These are phyloP conservation scores for Polytrichum commune DNA, from an alignment of 225 moss, liverwort and hornwort genomes.

Conservation along the genomic window DNA sequence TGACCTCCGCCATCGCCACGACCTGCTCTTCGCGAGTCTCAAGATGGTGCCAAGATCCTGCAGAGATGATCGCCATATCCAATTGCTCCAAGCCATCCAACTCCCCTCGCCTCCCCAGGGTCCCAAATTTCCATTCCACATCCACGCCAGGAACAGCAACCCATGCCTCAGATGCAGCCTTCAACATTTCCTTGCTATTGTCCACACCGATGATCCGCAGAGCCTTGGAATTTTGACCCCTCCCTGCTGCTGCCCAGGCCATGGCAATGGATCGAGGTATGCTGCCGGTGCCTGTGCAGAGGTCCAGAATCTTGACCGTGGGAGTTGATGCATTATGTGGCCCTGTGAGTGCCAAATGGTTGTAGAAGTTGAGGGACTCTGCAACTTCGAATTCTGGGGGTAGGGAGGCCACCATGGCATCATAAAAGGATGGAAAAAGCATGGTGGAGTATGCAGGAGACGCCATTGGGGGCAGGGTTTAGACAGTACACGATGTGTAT, in stretches of 20 bases:
- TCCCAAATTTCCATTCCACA: slow-evolving; percentile 31
- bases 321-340: slow-evolving; percentile 18
- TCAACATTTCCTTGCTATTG: slow-evolving; percentile 41
- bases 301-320: slow-evolving; percentile 34
- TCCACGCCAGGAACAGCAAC: slow-evolving; percentile 14
- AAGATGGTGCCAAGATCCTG: slow-evolving; percentile 49
- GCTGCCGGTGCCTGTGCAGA: slow-evolving; percentile 42
- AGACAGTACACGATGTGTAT: too few species aligned
- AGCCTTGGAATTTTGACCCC: slow-evolving; percentile 16
- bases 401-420: slow-evolving; percentile 45
- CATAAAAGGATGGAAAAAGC: slow-evolving; percentile 43
- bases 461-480: slow-evolving; percentile 10
- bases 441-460: slow-evolving; percentile 24
- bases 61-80: slow-evolving; percentile 35
- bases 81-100: slow-evolving; percentile 22
- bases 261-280: slow-evolving; percentile 30
- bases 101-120: slow-evolving; percentile 29
- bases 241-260: slow-evolving; percentile 27
- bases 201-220: slow-evolving; percentile 35
- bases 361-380: slow-evolving; percentile 32
- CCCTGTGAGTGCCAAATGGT: slow-evolving; percentile 28
- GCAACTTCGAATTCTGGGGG: slow-evolving; percentile 44
- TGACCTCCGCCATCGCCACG: slow-evolving; percentile 35
- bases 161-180: slow-evolving; percentile 27
- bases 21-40: slow-evolving; percentile 40